A percentile compares a stretch with the other conserved stretches of the same genome.
phyloP scores from a whole-genome alignment of 495 filamentous ascomycete species.

The Bacidia gigantensis region DNA sequence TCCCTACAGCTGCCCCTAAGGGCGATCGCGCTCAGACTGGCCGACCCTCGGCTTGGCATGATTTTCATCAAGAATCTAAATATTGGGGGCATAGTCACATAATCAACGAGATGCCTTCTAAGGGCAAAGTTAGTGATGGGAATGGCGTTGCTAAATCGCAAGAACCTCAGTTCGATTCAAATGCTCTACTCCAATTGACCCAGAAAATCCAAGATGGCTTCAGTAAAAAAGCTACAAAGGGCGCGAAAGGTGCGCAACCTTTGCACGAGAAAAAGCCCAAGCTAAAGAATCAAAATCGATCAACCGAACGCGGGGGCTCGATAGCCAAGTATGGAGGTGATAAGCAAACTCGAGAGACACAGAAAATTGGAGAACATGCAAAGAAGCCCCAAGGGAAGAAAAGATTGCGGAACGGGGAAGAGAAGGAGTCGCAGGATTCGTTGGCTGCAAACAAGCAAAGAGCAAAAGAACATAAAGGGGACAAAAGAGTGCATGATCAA shows the following conservation, averaged over 20 bases:
- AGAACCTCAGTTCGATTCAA: conserved; percentile 13
- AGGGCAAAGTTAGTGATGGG: not conserved
- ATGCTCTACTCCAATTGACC: conserved; percentile 13
- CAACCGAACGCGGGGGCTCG: too few relatives aligned
- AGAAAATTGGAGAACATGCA: not conserved
- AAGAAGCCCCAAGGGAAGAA: conserved; percentile 15
- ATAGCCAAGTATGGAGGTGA: not conserved
- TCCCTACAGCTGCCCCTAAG: too few relatives aligned
- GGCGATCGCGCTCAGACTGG: too few relatives aligned
- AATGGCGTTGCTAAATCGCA: not conserved
- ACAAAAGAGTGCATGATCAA: not conserved
- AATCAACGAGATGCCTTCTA: not conserved
- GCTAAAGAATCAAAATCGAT: not conserved
- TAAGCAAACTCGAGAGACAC: too few relatives aligned
- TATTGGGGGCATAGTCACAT: too few relatives aligned
- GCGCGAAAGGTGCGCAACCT: not conserved
- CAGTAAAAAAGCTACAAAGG: not conserved
- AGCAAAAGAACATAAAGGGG: not conserved
- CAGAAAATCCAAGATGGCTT: conserved; percentile 14
- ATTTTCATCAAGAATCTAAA: too few relatives aligned
- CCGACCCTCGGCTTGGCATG: too few relatives aligned
- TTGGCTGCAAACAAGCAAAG: not conserved
- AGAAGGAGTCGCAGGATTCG: conserved; percentile 3
- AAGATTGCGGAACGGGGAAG: conserved; percentile 13
- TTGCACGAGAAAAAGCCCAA: not conserved